Base-by-base conservation (phyloP, 305 asterid species). In the Withania somnifera region DNA sequence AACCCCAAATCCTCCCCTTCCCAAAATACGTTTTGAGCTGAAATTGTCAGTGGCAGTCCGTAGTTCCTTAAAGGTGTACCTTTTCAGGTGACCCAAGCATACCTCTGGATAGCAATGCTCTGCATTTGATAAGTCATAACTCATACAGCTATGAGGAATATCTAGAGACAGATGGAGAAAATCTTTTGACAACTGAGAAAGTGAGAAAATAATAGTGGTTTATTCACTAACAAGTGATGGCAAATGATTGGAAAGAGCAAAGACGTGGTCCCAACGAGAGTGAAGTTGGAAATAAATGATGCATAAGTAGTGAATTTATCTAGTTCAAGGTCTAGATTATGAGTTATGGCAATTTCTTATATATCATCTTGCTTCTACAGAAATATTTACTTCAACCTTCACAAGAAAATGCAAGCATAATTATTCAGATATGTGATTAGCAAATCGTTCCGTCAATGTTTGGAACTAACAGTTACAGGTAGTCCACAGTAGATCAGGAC, bases 21-120 rank as follows among this genome's bases (percentile, higher is more conserved):
- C 99, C 82, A 97, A 67, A 83, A 97, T 91, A 58, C 91, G 90
- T 91, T 92, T 97, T 2, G 96, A 30, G 82, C 81, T 93, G 88
- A 97, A 97, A 89, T 91, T 94, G 83, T 91, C 93, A 0, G 99
- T 97, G 15, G 99, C 97, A 17, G 90, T 86, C 84, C 97, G 82
- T 63, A 97, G 98, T 84, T 97, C 99, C 88, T 93, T 97, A 84
- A 93, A 93, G 11, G 93, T 76, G 81, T 91, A 95, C 87, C 94
- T 87, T 86, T 92, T 86, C 38, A 97, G 81, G 84, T 97, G 98
- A 13, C 99, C 99, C 76, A 94, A 86, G 19, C 97, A 90, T 77
- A 94, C 97, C 88, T 94, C 98, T 0, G 93, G 97, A 87, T 97
- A 98, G 77, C 91, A 92, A 87, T 88, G 94, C 82, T 96, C 99